Evolutionary conservation across 2,329 filamentous ascomycete genomes (phyloP), one percentile per base, ranked within the genome.

Genomic region (Emmonsiellopsis sp.): DNA sequence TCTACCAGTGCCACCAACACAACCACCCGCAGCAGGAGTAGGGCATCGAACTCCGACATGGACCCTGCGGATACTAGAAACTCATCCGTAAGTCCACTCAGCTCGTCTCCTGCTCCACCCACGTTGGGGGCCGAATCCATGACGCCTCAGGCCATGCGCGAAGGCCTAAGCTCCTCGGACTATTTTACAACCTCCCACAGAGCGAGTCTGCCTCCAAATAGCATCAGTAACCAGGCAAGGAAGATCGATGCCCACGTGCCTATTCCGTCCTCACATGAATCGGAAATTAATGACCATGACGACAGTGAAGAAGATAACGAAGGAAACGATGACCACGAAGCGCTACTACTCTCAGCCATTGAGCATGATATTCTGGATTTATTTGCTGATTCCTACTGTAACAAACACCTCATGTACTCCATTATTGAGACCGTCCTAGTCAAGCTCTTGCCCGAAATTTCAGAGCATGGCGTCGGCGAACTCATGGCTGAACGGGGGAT

Each of bases 391-490:
- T 76, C 80, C 50, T 95, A 95, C 72, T 86, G 90, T 71, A 98
- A 98, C 72, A 94, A 91, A 73, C 90, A 96, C 72, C 74, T 97
- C 34, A 75, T 95, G 61, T 95, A 95, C 65, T 78, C 82, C 44
- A 76, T 93, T 47, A 73, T 97, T 35, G 93, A 98, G 72, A 72
- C 92, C 54, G 67, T 95, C 2, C 75, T 96, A n/a, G 80, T 89
- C 54, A 82, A 86, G 59, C 70, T 97, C 57, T 81, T 95, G 65
- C 93, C 93, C 4, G 93, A 98, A 72, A 68, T 97, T 62, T 78
- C 78, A 52, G 86, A 89, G 62, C 83, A 81, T 66, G 82, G 83
- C 38, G 79, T 89, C 32, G 76, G 77, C 53, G 87, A 89, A 63
- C 70, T 95, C 53, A 82, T 87, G 79, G 84, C 82, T 58, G 86